Percentiles rank a stretch among this genome's conserved stretches.
phyloP scores from a whole-genome alignment of 495 filamentous ascomycete genomes.

The Cenococcum geophilum region DNA sequence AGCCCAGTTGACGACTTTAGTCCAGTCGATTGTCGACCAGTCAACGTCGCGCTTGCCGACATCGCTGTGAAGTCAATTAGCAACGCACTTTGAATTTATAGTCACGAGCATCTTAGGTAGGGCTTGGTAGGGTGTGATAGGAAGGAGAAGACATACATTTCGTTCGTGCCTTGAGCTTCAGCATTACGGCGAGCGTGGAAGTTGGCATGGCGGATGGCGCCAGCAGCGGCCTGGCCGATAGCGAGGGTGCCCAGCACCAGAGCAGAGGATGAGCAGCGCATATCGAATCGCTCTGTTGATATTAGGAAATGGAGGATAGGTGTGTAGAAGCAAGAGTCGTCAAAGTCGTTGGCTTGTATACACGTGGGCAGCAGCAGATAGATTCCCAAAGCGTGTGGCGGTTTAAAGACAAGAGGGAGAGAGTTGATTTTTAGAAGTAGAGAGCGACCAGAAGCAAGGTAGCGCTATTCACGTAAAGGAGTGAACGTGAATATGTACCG shows the following conservation, averaged over 20 bases:
- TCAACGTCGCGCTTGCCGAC: constrained; percentile 2
- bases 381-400: neutral
- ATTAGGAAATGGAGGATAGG: constrained; percentile 2
- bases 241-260: constrained; percentile 30
- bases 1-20: constrained; percentile 18
- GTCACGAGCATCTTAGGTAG: too few relatives aligned
- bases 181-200: constrained; percentile 27
- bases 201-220: constrained; percentile 22
- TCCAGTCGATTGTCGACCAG: neutral
- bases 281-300: constrained; percentile 1
- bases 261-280: constrained; percentile 29
- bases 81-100: too few relatives aligned
- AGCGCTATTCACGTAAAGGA: constrained; percentile 27
- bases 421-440: neutral
- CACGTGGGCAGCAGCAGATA: neutral
- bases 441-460: constrained; percentile 4
- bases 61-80: neutral
- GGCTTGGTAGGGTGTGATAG: too few relatives aligned
- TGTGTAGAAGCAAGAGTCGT: constrained; percentile 5
- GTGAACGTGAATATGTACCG: constrained; percentile 25
- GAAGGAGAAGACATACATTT: neutral
- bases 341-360: neutral
- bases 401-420: too few relatives aligned
- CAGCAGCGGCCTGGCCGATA: constrained; percentile 28
- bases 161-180: neutral